A percentile compares a stretch with the other conserved stretches of the same genome.
Evolutionary conservation across 768 basidiomycete species (phyloP).

Genomic region (Piloderma croceum): DNA sequence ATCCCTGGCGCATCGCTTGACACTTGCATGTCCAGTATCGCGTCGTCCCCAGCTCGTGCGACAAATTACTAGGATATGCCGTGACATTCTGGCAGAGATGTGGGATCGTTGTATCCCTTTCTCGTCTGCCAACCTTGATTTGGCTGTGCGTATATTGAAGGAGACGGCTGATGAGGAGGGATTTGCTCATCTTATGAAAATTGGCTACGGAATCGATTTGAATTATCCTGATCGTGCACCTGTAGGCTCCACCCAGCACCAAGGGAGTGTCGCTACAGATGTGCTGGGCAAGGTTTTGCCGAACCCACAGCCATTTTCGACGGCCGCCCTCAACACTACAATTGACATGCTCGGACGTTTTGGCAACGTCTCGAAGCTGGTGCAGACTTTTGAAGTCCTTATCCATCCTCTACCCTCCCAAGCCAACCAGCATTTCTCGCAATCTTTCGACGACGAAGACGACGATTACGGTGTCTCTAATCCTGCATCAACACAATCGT

Average conservation of each 20-base stretch:
- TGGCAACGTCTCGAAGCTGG: constrained; percentile 57
- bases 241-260: constrained; percentile 35
- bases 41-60: constrained; percentile 31
- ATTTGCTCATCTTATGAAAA: constrained; percentile 56
- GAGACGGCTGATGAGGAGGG: constrained; percentile 50
- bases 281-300: constrained; percentile 6
- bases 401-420: constrained; percentile 62
- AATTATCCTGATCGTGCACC: constrained; percentile 66
- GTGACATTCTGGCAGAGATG: constrained; percentile 57
- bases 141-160: constrained; percentile 63
- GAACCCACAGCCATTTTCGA: constrained; percentile 47
- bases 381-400: constrained; percentile 74
- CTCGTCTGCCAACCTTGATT: constrained; percentile 59
- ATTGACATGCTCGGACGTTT: constrained; percentile 63
- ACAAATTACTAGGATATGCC: constrained; percentile 44
- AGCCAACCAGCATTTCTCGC: constrained; percentile 37
- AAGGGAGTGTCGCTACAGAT: constrained; percentile 3
- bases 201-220: constrained; percentile 74
- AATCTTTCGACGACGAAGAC: constrained; percentile 60
- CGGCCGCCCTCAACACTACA: constrained; percentile 64
- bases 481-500: constrained; percentile 26
- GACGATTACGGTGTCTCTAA: constrained; percentile 49
- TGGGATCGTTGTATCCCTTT: constrained; percentile 38
- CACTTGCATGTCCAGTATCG: constrained; percentile 45
- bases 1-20: constrained; percentile 63